A percentile compares a stretch with the other conserved stretches of the same genome.
These are phyloP conservation scores for Discostella stelligera DNA, from an alignment of 352 stramenopile genomes.

Conservation along the genomic window DNA sequence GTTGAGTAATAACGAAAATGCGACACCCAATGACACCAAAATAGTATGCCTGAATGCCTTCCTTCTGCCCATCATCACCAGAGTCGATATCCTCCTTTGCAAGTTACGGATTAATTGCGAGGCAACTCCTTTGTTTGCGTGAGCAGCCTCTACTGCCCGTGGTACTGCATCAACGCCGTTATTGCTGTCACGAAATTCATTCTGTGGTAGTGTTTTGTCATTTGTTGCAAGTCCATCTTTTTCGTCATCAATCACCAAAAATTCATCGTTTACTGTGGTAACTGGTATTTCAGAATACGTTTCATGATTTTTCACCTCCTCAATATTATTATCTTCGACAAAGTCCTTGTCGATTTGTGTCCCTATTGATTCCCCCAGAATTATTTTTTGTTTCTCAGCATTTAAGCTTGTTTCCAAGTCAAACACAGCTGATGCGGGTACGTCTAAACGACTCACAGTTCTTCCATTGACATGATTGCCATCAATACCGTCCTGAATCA, in stretches of 20 bases:
- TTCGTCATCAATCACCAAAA: neutral
- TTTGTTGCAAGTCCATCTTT: neutral
- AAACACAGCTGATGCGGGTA: neutral
- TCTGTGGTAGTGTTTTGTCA: neutral
- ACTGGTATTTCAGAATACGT: constrained; percentile 4
- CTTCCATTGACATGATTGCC: neutral
- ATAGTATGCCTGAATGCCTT: constrained; percentile 2
- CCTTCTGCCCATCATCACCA: neutral
- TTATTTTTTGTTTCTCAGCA: neutral
- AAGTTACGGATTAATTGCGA: neutral
- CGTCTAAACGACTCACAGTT: neutral
- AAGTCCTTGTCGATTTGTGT: neutral
- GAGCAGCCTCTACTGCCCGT: neutral
- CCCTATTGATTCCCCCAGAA: neutral
- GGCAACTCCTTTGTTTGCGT: neutral
- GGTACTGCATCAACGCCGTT: constrained; percentile 13
- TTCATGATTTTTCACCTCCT: constrained; percentile 16
- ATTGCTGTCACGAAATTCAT: neutral
- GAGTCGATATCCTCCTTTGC: neutral
- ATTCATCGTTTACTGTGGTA: neutral
- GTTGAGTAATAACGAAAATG: constrained; percentile 3
- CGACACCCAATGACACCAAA: constrained; percentile 12
- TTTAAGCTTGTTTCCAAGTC: neutral
- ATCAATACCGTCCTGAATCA: neutral
- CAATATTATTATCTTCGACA: neutral